Conservation (phyloP, 768 basidiomycete species). For the Neoboletus subvelutipes region DNA sequence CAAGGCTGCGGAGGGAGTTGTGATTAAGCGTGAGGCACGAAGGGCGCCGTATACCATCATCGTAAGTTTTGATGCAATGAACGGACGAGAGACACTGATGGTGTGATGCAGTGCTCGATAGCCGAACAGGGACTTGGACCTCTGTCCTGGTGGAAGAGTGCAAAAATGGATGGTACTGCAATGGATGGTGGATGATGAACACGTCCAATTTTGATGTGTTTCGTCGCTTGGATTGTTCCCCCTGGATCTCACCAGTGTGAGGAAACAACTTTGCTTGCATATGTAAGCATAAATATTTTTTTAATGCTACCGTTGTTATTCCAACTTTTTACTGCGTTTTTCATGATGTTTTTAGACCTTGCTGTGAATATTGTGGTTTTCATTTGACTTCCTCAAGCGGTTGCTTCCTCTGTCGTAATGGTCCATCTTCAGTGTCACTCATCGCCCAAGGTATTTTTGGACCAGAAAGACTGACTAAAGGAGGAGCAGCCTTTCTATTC, state of each 20-base stretch:
- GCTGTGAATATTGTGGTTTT: neutral
- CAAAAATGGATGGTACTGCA: slow-evolving; percentile 40
- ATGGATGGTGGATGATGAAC: slow-evolving; percentile 39
- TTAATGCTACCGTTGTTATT: neutral
- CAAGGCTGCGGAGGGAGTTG: slow-evolving; percentile 68
- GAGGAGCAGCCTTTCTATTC: too few relatives aligned
- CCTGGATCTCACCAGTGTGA: neutral
- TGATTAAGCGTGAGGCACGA: slow-evolving; percentile 47
- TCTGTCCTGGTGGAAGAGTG: slow-evolving; percentile 69
- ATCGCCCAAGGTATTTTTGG: neutral
- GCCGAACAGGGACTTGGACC: slow-evolving; percentile 82
- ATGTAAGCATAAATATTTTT: slow-evolving; percentile 1
- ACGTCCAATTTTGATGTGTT: neutral
- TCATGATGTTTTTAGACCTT: neutral
- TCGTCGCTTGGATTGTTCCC: neutral
- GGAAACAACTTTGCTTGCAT: neutral
- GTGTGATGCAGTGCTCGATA: slow-evolving; percentile 66
- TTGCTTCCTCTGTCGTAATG: neutral
- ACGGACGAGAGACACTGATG: neutral
- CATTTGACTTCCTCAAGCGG: neutral
- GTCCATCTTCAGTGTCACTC: neutral
- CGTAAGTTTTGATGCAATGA: slow-evolving; percentile 39
- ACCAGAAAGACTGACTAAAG: neutral
- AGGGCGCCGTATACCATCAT: slow-evolving; percentile 68
- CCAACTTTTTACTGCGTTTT: neutral